These are phyloP conservation scores for Lentinula guzmanii DNA, from an alignment of 768 basidiomycete species.

Conservation along the genomic window DNA sequence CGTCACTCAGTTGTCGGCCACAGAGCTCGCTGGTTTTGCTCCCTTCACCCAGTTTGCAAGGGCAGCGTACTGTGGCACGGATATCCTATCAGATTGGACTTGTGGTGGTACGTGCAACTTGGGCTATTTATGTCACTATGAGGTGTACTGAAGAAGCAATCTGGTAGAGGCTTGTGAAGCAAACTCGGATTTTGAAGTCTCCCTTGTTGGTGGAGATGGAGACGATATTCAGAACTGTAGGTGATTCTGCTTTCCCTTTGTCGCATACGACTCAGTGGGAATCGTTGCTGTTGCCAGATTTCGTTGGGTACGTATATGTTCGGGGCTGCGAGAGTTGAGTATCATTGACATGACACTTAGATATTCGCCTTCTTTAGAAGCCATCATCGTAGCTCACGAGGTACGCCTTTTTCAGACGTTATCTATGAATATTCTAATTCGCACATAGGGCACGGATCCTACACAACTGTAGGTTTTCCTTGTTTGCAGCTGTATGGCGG, in stretches of 20 bases:
- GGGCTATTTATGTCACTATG: background rate
- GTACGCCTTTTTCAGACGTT: background rate
- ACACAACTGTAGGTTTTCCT: constrained; percentile 24
- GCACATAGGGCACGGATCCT: constrained; percentile 31
- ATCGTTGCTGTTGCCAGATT: background rate
- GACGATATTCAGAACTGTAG: constrained; percentile 32
- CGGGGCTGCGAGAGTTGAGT: background rate
- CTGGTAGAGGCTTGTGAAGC: constrained; percentile 1
- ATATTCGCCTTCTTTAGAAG: constrained; percentile 29
- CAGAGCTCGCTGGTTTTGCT: constrained; percentile 20
- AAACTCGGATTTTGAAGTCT: background rate
- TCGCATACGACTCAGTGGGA: background rate
- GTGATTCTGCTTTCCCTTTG: constrained; percentile 2
- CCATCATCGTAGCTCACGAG: constrained; percentile 40
- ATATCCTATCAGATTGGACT: constrained; percentile 24
- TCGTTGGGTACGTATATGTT: constrained; percentile 11
- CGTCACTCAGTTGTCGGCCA: constrained; percentile 9
- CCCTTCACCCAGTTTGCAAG: constrained; percentile 38
- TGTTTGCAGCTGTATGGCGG: background rate
- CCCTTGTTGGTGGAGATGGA: constrained; percentile 31
- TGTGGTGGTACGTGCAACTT: constrained; percentile 25
- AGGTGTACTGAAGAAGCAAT: background rate
- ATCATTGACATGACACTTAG: constrained; percentile 27
- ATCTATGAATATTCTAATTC: background rate
- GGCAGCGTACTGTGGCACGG: constrained; percentile 37